phyloP scores from a whole-genome alignment of 495 filamentous ascomycete species.

The Lophiostoma macrostomum region DNA sequence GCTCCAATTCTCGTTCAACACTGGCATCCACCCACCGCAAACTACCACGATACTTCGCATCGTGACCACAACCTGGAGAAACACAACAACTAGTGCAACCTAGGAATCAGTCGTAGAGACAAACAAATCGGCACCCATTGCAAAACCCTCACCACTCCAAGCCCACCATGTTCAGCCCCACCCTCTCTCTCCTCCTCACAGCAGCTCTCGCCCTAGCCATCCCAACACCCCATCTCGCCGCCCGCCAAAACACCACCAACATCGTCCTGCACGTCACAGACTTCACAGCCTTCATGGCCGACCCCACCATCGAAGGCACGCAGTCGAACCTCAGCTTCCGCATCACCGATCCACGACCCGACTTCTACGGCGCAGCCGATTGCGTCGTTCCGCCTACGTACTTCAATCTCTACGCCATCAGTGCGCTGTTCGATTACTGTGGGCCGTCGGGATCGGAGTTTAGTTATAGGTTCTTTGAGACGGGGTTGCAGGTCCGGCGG shows the following conservation, averaged over 20 bases:
- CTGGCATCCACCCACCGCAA: too few relatives aligned
- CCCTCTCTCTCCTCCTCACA: not conserved
- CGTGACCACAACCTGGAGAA: too few relatives aligned
- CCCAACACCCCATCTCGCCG: not conserved
- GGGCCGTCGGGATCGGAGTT: not conserved
- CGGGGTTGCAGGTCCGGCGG: slow-evolving; percentile 9
- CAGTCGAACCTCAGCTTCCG: slow-evolving; percentile 23
- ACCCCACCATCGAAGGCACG: slow-evolving; percentile 13
- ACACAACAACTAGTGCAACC: too few relatives aligned
- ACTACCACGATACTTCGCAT: too few relatives aligned
- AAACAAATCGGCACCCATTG: not conserved
- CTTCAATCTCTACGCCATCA: slow-evolving; percentile 21
- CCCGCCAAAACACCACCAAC: slow-evolving; percentile 5
- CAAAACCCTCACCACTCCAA: not conserved
- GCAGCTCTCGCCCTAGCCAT: not conserved
- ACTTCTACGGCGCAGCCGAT: not conserved
- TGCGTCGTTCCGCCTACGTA: slow-evolving; percentile 18
- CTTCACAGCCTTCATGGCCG: slow-evolving; percentile 20
- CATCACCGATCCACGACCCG: slow-evolving; percentile 10
- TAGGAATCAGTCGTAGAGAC: not conserved
- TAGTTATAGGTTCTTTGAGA: slow-evolving; percentile 11
- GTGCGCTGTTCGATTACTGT: slow-evolving; percentile 13
- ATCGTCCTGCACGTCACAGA: slow-evolving; percentile 4
- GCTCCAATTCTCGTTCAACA: not conserved
- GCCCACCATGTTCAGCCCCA: not conserved